Percentiles rank a stretch among this genome's conserved stretches.
phyloP scores from a whole-genome alignment of 2,329 filamentous ascomycete genomes.

The Albifimbria verrucaria region DNA sequence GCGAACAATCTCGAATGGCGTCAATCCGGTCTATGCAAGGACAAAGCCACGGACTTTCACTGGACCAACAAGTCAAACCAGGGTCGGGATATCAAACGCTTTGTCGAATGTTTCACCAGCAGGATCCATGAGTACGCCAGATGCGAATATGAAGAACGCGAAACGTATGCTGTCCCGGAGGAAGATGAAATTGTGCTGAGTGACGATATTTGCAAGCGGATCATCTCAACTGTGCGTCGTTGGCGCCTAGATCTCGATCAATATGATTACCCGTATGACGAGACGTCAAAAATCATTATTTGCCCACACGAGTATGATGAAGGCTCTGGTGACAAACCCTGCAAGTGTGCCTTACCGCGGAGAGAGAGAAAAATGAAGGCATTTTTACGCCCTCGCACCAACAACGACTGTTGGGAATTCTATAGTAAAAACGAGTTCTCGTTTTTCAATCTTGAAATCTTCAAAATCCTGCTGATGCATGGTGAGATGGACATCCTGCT shows the following conservation, averaged over 20 bases:
- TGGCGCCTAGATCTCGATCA: not conserved
- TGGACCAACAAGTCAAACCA: slow-evolving; percentile 5
- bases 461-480: slow-evolving; percentile 19
- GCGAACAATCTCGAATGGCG: slow-evolving; percentile 5
- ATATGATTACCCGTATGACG: not conserved
- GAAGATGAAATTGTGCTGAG: not conserved
- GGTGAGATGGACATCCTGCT: slow-evolving; percentile 20
- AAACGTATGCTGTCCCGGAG: not conserved
- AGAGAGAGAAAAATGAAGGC: slow-evolving; percentile 12
- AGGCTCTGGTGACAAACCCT: not conserved
- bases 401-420: slow-evolving; percentile 13
- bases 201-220: not conserved
- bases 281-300: not conserved
- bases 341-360: slow-evolving; percentile 9
- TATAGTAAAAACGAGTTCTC: slow-evolving; percentile 5
- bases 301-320: not conserved
- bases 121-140: slow-evolving; percentile 6
- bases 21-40: not conserved
- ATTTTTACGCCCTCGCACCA: slow-evolving; percentile 10
- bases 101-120: slow-evolving; percentile 8
- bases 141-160: slow-evolving; percentile 3
- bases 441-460: slow-evolving; percentile 17
- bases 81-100: slow-evolving; percentile 8
- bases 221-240: not conserved
- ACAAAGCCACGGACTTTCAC: slow-evolving; percentile 6